phyloP scores from a whole-genome alignment of 352 stramenopile species.

The Globisporangium splendens region DNA sequence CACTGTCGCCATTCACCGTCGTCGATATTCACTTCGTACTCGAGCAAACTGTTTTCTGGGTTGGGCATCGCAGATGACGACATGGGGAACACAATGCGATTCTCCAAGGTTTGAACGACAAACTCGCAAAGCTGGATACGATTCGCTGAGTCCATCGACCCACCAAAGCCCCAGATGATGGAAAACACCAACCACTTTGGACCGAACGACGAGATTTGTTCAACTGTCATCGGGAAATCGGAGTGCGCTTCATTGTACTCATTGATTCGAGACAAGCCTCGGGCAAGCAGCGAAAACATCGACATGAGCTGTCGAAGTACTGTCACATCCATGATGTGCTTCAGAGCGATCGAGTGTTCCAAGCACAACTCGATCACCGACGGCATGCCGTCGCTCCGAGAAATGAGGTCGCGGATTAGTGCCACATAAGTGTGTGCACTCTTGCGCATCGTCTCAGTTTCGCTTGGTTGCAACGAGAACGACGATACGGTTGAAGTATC shows the following conservation, averaged over 20 bases:
- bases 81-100: conserved; percentile 86
- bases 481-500: conserved; percentile 59
- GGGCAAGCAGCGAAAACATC: conserved; percentile 94
- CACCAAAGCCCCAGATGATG: conserved; percentile 98
- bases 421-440: conserved; percentile 67
- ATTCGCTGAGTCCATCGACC: conserved; percentile 93
- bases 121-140: conserved; percentile 91
- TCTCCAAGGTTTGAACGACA: conserved; percentile 84
- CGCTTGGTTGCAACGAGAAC: conserved; percentile 62
- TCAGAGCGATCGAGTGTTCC: conserved; percentile 88
- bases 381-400: conserved; percentile 41
- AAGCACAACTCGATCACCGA: conserved; percentile 92
- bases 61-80: conserved; percentile 36
- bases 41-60: conserved; percentile 85
- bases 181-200: conserved; percentile 98
- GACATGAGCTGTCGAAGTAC: conserved; percentile 93
- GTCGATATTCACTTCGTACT: conserved; percentile 96
- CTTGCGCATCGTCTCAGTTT: conserved; percentile 62
- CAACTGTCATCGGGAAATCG: conserved; percentile 96
- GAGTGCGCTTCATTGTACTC: conserved; percentile 99
- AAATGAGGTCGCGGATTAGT: conserved; percentile 55
- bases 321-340: conserved; percentile 97
- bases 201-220: conserved; percentile 96
- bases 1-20: conserved; percentile 97
- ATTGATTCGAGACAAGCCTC: conserved; percentile 92